phyloP scores from a whole-genome alignment of 202 grass and related monocot genomes.

The Miscanthus sacchariflorus region DNA sequence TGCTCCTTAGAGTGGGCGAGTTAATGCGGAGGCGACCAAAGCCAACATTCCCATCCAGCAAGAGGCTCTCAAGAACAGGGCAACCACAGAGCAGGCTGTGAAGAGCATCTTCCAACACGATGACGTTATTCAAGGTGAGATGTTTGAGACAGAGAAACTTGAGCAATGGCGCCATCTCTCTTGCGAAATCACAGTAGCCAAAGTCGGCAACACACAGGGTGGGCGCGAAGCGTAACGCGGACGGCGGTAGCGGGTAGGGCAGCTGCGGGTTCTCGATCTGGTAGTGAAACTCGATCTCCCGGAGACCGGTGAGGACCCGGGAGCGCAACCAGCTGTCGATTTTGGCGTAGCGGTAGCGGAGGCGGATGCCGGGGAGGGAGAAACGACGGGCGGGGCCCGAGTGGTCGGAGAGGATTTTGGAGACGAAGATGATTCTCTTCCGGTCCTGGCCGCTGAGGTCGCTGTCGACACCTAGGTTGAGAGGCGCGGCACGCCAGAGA shows the following conservation, averaged over 20 bases:
- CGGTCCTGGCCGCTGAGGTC: neutral
- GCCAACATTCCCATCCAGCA: neutral
- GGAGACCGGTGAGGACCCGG: neutral
- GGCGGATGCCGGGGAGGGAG: neutral
- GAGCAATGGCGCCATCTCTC: neutral
- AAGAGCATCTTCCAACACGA: neutral
- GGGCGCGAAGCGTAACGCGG: neutral
- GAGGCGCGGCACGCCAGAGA: neutral
- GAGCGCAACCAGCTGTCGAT: conserved; percentile 5
- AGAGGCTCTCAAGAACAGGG: neutral
- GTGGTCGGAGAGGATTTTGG: conserved; percentile 5
- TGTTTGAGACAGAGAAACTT: neutral
- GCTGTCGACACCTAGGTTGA: neutral
- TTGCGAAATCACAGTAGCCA: neutral
- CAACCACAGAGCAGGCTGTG: neutral
- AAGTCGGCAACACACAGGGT: neutral
- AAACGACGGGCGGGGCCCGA: neutral
- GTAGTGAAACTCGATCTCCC: neutral
- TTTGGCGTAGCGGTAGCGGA: neutral
- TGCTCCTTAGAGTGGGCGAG: neutral
- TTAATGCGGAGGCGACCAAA: neutral
- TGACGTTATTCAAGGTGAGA: neutral
- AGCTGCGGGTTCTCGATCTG: accelerated
- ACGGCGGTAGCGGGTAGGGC: neutral
- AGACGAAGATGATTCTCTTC: neutral